Evolutionary conservation across 2,329 filamentous ascomycete genomes (phyloP).

Genomic region (Aspergillus candidus): DNA sequence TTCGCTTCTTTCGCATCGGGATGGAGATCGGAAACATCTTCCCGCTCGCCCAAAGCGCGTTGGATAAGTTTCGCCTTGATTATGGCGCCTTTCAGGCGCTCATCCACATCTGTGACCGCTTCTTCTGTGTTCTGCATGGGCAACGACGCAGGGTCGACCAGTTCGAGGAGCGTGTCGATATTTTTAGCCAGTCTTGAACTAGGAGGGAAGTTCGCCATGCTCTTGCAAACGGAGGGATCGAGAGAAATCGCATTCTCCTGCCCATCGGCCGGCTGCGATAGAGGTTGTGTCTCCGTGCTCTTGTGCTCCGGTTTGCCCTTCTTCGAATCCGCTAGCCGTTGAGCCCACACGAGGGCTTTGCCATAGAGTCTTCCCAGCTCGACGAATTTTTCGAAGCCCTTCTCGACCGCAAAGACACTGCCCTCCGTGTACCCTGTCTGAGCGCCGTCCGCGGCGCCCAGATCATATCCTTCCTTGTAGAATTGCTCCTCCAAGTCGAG

Average conservation of each 20-base stretch:
- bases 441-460: conserved; percentile 69
- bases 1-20: conserved; percentile 25
- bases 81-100: conserved; percentile 73
- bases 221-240: conserved; percentile 24
- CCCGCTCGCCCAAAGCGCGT: conserved; percentile 54
- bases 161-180: conserved; percentile 64
- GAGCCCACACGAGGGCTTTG: conserved; percentile 75
- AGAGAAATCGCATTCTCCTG: conserved; percentile 16
- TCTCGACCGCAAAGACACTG: conserved; percentile 81
- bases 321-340: conserved; percentile 50
- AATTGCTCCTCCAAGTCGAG: conserved; percentile 61
- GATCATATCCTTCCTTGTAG: conserved; percentile 73
- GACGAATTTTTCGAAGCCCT: conserved; percentile 87
- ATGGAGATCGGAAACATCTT: conserved; percentile 24
- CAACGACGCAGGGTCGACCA: conserved; percentile 72
- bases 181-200: conserved; percentile 71
- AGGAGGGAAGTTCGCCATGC: conserved; percentile 43
- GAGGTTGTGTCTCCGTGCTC: neutral
- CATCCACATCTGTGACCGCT: conserved; percentile 84
- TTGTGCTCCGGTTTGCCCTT: conserved; percentile 3
- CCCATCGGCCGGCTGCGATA: conserved; percentile 1
- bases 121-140: conserved; percentile 81
- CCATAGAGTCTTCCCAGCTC: conserved; percentile 74
- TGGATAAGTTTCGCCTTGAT: conserved; percentile 83
- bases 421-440: conserved; percentile 79